Percentiles rank a stretch among this genome's conserved stretches.
These are phyloP conservation scores for Xylaria sp. DNA, from an alignment of 2,329 filamentous ascomycete species.

Conservation along the genomic window DNA sequence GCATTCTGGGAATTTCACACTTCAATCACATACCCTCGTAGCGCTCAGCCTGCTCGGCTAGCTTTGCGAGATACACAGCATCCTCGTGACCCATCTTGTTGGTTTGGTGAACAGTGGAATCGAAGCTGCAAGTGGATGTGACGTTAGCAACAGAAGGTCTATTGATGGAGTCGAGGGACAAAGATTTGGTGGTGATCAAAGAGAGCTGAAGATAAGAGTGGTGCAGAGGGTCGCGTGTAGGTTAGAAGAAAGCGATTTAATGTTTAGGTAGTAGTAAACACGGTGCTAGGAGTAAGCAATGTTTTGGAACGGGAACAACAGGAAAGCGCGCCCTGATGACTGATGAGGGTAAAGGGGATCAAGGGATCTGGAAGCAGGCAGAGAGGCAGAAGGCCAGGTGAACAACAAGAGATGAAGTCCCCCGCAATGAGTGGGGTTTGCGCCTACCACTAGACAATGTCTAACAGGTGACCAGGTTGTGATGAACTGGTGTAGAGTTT, in stretches of 20 bases:
- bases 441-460: conserved; percentile 40
- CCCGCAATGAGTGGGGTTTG: conserved; percentile 46
- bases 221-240: conserved; percentile 12
- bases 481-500: conserved; percentile 21
- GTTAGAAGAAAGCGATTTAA: not conserved
- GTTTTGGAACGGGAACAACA: not conserved
- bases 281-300: not conserved
- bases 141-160: conserved; percentile 20
- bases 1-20: conserved; percentile 5
- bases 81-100: conserved; percentile 98
- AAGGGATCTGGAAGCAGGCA: conserved; percentile 15
- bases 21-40: conserved; percentile 81
- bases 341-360: conserved; percentile 1
- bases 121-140: conserved; percentile 23
- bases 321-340: conserved; percentile 9
- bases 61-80: conserved; percentile 99
- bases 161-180: conserved; percentile 14
- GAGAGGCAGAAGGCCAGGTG: conserved; percentile 27
- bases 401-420: conserved; percentile 36
- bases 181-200: conserved; percentile 27
- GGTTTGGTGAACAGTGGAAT: conserved; percentile 36
- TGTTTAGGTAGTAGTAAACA: not conserved
- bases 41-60: conserved; percentile 99
- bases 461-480: conserved; percentile 36
- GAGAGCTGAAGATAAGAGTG: conserved; percentile 14